A percentile compares a stretch with the other conserved stretches of the same genome.
Evolutionary conservation across 768 basidiomycete genomes (phyloP).

Genomic region (Boletus bicolor): DNA sequence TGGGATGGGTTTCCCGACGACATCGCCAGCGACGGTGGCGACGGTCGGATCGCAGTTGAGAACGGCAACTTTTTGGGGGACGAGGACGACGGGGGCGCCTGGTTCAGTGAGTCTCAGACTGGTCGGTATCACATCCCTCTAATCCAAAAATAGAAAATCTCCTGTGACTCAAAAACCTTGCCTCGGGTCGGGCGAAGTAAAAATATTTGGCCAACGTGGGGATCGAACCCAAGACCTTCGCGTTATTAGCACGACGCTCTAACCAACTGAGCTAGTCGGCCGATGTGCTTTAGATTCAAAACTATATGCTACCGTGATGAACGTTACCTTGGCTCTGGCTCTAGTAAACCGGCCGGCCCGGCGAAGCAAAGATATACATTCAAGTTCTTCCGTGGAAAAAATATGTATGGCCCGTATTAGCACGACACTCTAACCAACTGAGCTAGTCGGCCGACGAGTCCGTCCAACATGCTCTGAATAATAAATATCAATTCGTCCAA

Average conservation of each 20-base stretch:
- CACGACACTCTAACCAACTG: conserved; percentile 34
- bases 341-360: too few species aligned
- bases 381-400: too few species aligned
- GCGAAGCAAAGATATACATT: too few species aligned
- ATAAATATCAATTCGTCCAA: too few species aligned
- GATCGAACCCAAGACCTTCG: conserved; percentile 72
- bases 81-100: not conserved
- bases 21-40: conserved; percentile 20
- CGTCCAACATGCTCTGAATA: too few species aligned
- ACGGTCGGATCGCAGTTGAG: conserved; percentile 10
- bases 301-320: too few species aligned
- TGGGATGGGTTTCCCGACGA: conserved; percentile 10
- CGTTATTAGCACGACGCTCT: conserved; percentile 36
- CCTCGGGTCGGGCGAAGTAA: not conserved
- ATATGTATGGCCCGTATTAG: conserved; percentile 13
- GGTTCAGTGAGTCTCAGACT: conserved; percentile 15
- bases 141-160: conserved; percentile 11
- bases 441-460: conserved; percentile 24
- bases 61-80: not conserved
- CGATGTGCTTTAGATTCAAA: not conserved
- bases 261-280: conserved; percentile 35
- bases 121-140: conserved; percentile 15
- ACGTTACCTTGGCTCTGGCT: too few species aligned
- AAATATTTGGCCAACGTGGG: conserved; percentile 60
- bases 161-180: not conserved